phyloP scores from a whole-genome alignment of 768 basidiomycete species.

The Leccinum rimulosum region DNA sequence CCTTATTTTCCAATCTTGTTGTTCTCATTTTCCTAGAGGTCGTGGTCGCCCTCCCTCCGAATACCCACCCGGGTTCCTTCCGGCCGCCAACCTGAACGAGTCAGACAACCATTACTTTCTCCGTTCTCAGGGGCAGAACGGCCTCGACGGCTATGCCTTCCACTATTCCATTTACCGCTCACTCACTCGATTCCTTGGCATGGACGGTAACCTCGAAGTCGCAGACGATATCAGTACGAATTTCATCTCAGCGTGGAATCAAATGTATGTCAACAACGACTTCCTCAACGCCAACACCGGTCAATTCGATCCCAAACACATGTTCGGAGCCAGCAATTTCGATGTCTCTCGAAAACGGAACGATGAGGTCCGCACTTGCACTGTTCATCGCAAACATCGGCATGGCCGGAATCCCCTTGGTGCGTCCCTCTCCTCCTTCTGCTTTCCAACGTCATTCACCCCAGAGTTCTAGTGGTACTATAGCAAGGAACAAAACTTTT shows the following conservation, averaged over 20 bases:
- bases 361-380: constrained; percentile 69
- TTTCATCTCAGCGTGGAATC: constrained; percentile 88
- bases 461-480: constrained; percentile 58
- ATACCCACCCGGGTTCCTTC: constrained; percentile 62
- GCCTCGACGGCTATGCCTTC: constrained; percentile 80
- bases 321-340: constrained; percentile 93
- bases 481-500: constrained; percentile 92
- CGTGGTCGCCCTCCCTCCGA: constrained; percentile 82
- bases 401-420: constrained; percentile 85
- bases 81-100: constrained; percentile 65
- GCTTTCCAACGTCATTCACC: background rate
- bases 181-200: constrained; percentile 83
- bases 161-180: constrained; percentile 94
- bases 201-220: constrained; percentile 93
- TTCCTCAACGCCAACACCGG: constrained; percentile 72
- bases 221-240: constrained; percentile 83
- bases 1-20: background rate
- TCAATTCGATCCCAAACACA: constrained; percentile 75
- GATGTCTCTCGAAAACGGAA: constrained; percentile 86
- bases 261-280: constrained; percentile 88
- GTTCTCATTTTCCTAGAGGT: constrained; percentile 47
- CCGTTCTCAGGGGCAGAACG: constrained; percentile 58
- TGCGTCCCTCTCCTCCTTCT: constrained; percentile 30
- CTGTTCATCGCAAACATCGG: constrained; percentile 77
- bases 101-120: constrained; percentile 74